These are phyloP conservation scores for Diaporthe batatas DNA, from an alignment of 2,329 filamentous ascomycete genomes.

Conservation along the genomic window DNA sequence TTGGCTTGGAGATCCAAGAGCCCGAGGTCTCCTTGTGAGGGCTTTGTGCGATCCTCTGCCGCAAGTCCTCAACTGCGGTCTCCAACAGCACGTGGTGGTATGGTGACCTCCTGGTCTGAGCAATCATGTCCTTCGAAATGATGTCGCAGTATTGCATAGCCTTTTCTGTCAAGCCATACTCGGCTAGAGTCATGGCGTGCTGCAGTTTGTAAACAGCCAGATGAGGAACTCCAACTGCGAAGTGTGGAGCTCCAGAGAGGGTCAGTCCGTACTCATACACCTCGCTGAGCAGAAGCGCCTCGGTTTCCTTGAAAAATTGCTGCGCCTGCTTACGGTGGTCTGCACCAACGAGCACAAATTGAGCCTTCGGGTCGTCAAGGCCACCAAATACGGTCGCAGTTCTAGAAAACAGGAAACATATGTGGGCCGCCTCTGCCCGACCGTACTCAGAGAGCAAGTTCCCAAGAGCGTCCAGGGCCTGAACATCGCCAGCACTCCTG, in stretches of 20 bases:
- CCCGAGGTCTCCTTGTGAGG: conserved; percentile 80
- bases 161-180: conserved; percentile 84
- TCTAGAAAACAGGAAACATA: conserved; percentile 91
- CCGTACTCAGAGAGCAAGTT: conserved; percentile 87
- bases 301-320: conserved; percentile 82
- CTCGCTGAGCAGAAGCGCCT: conserved; percentile 93
- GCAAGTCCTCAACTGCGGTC: conserved; percentile 83
- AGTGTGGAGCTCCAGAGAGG: conserved; percentile 70
- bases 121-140: conserved; percentile 80
- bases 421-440: conserved; percentile 89
- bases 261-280: conserved; percentile 92
- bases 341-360: conserved; percentile 86
- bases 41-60: conserved; percentile 84
- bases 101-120: conserved; percentile 84
- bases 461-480: conserved; percentile 84
- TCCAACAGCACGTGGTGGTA: conserved; percentile 87
- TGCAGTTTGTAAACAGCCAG: conserved; percentile 92
- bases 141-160: conserved; percentile 93
- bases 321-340: conserved; percentile 81
- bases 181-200: conserved; percentile 86
- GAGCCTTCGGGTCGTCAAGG: conserved; percentile 81
- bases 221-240: conserved; percentile 77
- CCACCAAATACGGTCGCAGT: conserved; percentile 80
- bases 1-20: conserved; percentile 95
- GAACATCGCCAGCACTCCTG: conserved; percentile 82